Evolutionary conservation across 331 rosid genomes (phyloP).

Genomic region (Quercus lobata): DNA sequence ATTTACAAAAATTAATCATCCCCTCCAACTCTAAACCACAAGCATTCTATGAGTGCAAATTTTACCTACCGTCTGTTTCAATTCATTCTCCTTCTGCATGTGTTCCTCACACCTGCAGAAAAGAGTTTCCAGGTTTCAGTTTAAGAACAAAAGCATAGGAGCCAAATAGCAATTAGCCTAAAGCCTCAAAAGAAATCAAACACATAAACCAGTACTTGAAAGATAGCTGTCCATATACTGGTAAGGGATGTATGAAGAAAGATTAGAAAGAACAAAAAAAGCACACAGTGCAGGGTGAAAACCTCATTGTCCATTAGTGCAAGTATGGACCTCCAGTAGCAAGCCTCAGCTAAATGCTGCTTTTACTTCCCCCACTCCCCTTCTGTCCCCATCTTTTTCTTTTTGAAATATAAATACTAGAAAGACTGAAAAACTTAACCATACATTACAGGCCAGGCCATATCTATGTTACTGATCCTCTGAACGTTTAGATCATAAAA

Average conservation of each 20-base stretch:
- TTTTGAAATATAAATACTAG: not conserved
- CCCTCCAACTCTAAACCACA: not conserved
- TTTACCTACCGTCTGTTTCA: slow-evolving; percentile 60
- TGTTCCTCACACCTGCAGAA: slow-evolving; percentile 70
- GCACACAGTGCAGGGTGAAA: not conserved
- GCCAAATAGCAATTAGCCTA: not conserved
- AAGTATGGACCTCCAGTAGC: not conserved
- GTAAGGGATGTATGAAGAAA: not conserved
- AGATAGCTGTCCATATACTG: no score
- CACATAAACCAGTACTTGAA: not conserved
- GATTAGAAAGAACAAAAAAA: not conserved
- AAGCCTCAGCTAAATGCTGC: not conserved
- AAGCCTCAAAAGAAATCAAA: not conserved
- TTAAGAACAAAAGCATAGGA: slow-evolving; percentile 2
- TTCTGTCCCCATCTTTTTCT: not conserved
- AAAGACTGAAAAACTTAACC: not conserved
- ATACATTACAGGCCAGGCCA: not conserved
- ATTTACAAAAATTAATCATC: not conserved
- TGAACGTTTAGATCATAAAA: not conserved
- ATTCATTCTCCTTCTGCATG: slow-evolving; percentile 36
- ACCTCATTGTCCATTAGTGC: not conserved
- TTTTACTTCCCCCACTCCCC: not conserved
- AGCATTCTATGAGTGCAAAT: slow-evolving; percentile 6
- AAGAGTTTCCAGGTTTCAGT: slow-evolving; percentile 15
- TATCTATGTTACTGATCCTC: not conserved